Conservation (phyloP, 805 yeast species). For the Metschnikowia corniflorae region DNA sequence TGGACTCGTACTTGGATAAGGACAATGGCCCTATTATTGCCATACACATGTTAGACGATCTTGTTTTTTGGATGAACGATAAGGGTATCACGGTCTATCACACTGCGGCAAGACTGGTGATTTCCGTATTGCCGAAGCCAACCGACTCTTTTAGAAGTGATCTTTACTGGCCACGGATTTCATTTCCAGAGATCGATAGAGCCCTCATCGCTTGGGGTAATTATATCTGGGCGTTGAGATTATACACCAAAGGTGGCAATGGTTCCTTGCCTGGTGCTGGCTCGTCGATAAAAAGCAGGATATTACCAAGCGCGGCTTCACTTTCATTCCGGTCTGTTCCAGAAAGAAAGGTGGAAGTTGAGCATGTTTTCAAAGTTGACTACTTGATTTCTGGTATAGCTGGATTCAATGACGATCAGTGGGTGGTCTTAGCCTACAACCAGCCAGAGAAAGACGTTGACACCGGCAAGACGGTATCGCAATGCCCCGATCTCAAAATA, state of each 20-base stretch:
- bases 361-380: constrained; percentile 45
- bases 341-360: constrained; percentile 46
- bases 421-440: constrained; percentile 56
- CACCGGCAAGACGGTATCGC: constrained; percentile 22
- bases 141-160: constrained; percentile 61
- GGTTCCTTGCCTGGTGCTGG: constrained; percentile 13
- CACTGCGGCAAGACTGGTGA: constrained; percentile 43
- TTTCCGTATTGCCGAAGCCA: constrained; percentile 57
- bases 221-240: constrained; percentile 66
- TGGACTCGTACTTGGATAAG: constrained; percentile 60
- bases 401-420: constrained; percentile 66
- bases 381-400: constrained; percentile 74
- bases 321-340: constrained; percentile 46
- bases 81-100: constrained; percentile 71
- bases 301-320: constrained; percentile 52
- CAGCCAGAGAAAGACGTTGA: constrained; percentile 31
- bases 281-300: constrained; percentile 29
- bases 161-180: constrained; percentile 77
- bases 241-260: constrained; percentile 18
- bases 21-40: constrained; percentile 70
- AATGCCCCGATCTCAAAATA: constrained; percentile 72
- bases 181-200: constrained; percentile 60
- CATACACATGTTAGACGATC: constrained; percentile 57
- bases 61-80: constrained; percentile 82
- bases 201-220: constrained; percentile 81